Base-by-base conservation (phyloP, 345 rosid species). In the Turritis glabra region DNA sequence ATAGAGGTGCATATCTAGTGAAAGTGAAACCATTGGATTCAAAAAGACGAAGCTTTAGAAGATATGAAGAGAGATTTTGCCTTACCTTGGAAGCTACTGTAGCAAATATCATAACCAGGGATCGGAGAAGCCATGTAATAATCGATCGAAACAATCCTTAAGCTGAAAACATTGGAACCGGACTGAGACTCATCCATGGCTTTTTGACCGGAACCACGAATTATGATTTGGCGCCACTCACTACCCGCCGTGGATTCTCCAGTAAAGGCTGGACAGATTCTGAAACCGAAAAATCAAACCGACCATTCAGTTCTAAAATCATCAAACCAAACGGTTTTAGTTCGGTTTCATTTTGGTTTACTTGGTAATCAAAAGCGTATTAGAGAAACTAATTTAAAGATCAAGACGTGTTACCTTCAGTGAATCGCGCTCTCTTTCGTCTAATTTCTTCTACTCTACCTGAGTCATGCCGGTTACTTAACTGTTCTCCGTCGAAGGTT, bases 121-220 rank as follows among this genome's bases (percentile, higher is more conserved):
- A 91, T 80, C 4, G 97, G 98, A 66, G 89, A 82, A 66, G 97
- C 85, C 96, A 87, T 87, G 82, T 86, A 91, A 75, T 88, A 84
- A 72, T 91, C 97, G 59, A 94, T 86, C 8, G 96, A 79, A 12
- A 93, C 96, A 40, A 91, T 91, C 55, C 97, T 89, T 29, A 89
- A 82, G 33, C 95, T 91, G 84, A 91, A 94, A 60, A 88, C 50
- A 51, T 60, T 80, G 43, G 89, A 77, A 69, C 51, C 57, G 60
- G 85, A 53, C 84, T 55, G 91, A 67, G 89, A 83, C 77, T 77
- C 79, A 67, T 73, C 80, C 85, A 89, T 88, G 52, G 8, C 12
- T 64, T 8, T 73, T 41, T 30, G 71, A 52, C 44, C 44, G 63
- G 32, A 54, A 21, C 62, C 22, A 17, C 18, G 46, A 41, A 15